These are phyloP conservation scores for Entomortierella lignicola DNA, from an alignment of 192 early-diverging fungal species.

Conservation along the genomic window DNA sequence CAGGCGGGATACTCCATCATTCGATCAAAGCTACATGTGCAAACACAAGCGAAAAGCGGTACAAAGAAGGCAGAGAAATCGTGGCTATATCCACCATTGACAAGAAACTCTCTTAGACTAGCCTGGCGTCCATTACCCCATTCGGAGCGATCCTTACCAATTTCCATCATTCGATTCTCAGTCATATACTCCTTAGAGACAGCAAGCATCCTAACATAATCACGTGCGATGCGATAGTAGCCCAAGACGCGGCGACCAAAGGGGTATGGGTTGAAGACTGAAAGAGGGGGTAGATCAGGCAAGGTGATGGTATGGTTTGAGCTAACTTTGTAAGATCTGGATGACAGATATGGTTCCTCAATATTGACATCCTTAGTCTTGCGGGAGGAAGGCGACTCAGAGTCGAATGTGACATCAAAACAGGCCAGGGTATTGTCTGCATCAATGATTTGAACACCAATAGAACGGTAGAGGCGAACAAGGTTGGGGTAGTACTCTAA, in stretches of 20 bases:
- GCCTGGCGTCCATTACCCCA: conserved; percentile 49
- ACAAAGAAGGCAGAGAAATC: conserved; percentile 54
- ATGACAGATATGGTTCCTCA: conserved; percentile 40
- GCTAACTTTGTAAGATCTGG: conserved; percentile 50
- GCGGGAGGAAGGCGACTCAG: conserved; percentile 2
- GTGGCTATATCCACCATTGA: conserved; percentile 40
- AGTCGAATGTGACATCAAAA: conserved; percentile 47
- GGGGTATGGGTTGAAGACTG: conserved; percentile 47
- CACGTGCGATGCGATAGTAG: conserved; percentile 50
- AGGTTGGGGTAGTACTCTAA: conserved; percentile 53
- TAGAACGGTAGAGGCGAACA: conserved; percentile 46
- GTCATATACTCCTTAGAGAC: conserved; percentile 55
- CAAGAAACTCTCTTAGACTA: conserved; percentile 39
- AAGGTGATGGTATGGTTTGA: conserved; percentile 48
- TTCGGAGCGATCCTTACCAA: conserved; percentile 49
- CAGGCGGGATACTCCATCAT: conserved; percentile 53
- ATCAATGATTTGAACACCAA: conserved; percentile 47
- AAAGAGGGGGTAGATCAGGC: conserved; percentile 44
- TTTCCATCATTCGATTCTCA: conserved; percentile 47
- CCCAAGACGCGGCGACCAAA: conserved; percentile 49
- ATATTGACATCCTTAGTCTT: conserved; percentile 15
- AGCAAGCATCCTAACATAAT: conserved; percentile 44
- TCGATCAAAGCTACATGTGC: conserved; percentile 57
- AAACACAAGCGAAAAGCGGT: conserved; percentile 51
- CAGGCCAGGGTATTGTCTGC: conserved; percentile 53